phyloP scores from a whole-genome alignment of 495 filamentous ascomycete genomes.

The Aspergillus panamensis region DNA sequence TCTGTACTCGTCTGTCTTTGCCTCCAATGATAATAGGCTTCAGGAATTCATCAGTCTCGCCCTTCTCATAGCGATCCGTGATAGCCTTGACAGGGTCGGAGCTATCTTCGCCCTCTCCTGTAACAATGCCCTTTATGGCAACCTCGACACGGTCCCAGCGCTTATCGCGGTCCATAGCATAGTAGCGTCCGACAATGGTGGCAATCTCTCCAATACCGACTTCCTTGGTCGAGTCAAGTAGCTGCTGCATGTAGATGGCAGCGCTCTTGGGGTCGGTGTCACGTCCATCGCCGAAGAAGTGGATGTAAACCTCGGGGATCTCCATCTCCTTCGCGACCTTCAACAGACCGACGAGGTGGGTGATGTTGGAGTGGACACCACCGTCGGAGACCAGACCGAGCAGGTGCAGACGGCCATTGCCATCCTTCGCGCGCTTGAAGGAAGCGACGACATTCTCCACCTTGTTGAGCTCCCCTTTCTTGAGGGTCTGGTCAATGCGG shows the following conservation, averaged over 20 bases:
- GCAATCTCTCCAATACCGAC: constrained; percentile 82
- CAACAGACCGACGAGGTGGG: constrained; percentile 82
- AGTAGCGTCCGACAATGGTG: constrained; percentile 95
- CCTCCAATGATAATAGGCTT: constrained; percentile 96
- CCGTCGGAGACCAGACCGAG: constrained; percentile 89
- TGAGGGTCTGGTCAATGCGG: constrained; percentile 91
- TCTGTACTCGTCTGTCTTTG: constrained; percentile 76
- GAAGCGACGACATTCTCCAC: constrained; percentile 73
- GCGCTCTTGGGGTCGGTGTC: constrained; percentile 96
- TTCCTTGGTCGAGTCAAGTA: constrained; percentile 74
- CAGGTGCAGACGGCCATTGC: constrained; percentile 88
- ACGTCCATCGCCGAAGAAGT: constrained; percentile 98
- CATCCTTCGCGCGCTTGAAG: constrained; percentile 77
- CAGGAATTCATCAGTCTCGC: constrained; percentile 94
- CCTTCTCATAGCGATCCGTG: constrained; percentile 78
- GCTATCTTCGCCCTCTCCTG: constrained; percentile 81
- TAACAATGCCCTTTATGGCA: constrained; percentile 79
- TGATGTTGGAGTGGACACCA: constrained; percentile 94
- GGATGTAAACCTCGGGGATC: constrained; percentile 89
- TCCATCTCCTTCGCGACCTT: constrained; percentile 82
- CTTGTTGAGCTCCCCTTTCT: constrained; percentile 77
- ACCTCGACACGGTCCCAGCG: constrained; percentile 93
- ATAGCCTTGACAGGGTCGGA: constrained; percentile 82
- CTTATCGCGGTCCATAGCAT: constrained; percentile 99
- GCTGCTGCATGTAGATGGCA: constrained; percentile 77